Base-by-base conservation (phyloP, 805 yeast genomes). In the Cyberlindnera misumaiensis region DNA sequence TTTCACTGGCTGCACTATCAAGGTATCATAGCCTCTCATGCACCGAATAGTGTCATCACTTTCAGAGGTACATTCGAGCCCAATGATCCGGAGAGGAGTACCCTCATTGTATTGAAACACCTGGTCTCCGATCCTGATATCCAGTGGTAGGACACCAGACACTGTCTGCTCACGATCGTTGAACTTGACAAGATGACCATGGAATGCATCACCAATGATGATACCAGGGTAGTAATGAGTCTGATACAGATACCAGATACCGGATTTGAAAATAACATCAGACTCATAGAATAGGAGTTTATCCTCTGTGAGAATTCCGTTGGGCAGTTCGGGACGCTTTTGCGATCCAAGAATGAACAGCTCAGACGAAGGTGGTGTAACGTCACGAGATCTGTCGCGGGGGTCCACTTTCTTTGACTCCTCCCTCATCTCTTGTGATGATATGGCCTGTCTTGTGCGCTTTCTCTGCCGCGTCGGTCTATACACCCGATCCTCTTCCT, bases 21-120 rank as follows among this genome's bases (percentile, higher is more conserved):
- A 71, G 0, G 67, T 60, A 50, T 78, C 77, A 49, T 63, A 80
- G 0, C 88, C 88, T 45, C 87, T 61, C 40, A 77, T 64, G 51
- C 87, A 80, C 35, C 65, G 56, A 6, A 80, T 67, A 1, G 46
- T 45, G 13, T 54, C 48, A 2, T 47, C 41, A 9, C 32, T 35
- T 1, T 35, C 26, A 11, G 42, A 43, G 24, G 31, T 38, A 39
- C 59, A 55, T 28, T 58, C 61, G 27, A 80, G 53, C 0, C 79
- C 83, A 2, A 70, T 63, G 3, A 80, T 74, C 5, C 44, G 38
- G 47, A 65, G 75, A 6, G 53, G 53, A 7, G 55, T 50, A 13
- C 62, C 58, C 11, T 60, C 56, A 8, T 20, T 20, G 24, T 20
- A 20, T 24, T 68, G 45, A 12, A 59, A 58, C 1, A 81, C 65